Evolutionary conservation across 2,329 filamentous ascomycete species (phyloP), one percentile per base, ranked within the genome.

Genomic region (Myriosclerotinia scirpicola): DNA sequence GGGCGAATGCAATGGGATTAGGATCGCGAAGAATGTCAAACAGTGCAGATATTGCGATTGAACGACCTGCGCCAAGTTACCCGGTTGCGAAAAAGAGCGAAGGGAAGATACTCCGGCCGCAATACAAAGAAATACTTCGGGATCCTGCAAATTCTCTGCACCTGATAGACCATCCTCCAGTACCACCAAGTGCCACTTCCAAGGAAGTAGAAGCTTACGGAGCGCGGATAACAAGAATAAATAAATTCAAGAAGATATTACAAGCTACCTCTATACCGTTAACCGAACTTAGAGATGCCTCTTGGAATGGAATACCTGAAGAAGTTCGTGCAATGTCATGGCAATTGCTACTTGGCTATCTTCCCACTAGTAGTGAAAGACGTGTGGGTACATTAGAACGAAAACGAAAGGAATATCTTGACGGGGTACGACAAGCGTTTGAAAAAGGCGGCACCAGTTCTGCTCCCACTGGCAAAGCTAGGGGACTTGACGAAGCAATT

Each of bases 261-360:
- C 95, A 99, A 79, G 87, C 94, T 30, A 97, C 92, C 52, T 93
- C 91, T 1, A 95, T 99, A 73, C 89, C 92, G 2, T 80, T 98
- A 2, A 82, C 90, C 22, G 94, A 98, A 64, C 83, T 99, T 34
- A 87, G 95, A 69, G 84, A 92, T 67, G 83, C 93, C 42, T 93
- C 95, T 40, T 99, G 96, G 95, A 95, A 93, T 63, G 95, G 95
- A 15, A 86, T 98, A 46, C 96, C 95, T 0, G 90, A 92, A 73
- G 96, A 99, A 80, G 93, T 99, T 22, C 91, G 96, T 66, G 92
- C 95, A 61, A 97, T 99, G 90, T 95, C 94, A n/a, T 99, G 95
- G 95, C 93, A 98, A 78, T 83, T 99, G 34, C 83, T 99, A 26
- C 86, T 99, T 34, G 95, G 94, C 67, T 99, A 99, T 77, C 85